phyloP scores from a whole-genome alignment of 2,329 filamentous ascomycete genomes.

The Endocalyx cinctus region DNA sequence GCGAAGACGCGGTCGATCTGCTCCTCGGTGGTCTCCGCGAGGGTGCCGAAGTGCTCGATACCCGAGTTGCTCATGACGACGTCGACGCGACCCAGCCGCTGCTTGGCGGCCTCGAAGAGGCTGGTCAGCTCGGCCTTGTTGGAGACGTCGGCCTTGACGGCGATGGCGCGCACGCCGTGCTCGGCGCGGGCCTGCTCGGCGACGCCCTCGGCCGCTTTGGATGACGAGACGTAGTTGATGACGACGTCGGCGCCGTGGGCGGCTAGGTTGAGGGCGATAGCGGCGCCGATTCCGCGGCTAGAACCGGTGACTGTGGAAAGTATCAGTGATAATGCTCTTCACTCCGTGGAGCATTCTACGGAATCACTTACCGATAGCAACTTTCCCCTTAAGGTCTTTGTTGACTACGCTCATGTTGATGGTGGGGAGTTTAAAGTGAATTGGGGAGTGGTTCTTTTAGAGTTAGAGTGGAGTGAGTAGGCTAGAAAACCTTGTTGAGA shows the following conservation, averaged over 20 bases:
- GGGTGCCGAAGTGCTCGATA: conserved; percentile 11
- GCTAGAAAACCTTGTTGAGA: no score
- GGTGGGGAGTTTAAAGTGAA: no score
- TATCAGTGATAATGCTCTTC: no score
- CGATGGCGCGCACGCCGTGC: conserved; percentile 5
- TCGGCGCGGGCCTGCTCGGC: conserved; percentile 9
- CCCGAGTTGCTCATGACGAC: conserved; percentile 25
- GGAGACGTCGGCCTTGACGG: conserved; percentile 21
- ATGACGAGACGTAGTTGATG: conserved; percentile 33
- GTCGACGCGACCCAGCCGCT: conserved; percentile 19
- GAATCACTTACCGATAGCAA: no score
- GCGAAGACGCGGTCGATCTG: conserved; percentile 9
- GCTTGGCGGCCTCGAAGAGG: conserved; percentile 16
- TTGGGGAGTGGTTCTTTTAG: no score
- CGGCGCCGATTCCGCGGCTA: conserved; percentile 33
- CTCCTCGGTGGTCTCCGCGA: conserved; percentile 8
- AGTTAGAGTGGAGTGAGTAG: no score
- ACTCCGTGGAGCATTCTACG: no score
- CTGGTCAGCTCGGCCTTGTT: conserved; percentile 16
- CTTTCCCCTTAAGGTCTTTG: no score
- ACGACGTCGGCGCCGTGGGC: conserved; percentile 32
- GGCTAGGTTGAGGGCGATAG: conserved; percentile 31
- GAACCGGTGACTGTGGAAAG: conserved; percentile 2
- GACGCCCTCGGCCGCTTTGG: conserved; percentile 22
- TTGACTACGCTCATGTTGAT: no score